A percentile compares a stretch with the other conserved stretches of the same genome.
These are phyloP conservation scores for Aspergillus phoenicis DNA, from an alignment of 2,329 filamentous ascomycete species.

Conservation along the genomic window DNA sequence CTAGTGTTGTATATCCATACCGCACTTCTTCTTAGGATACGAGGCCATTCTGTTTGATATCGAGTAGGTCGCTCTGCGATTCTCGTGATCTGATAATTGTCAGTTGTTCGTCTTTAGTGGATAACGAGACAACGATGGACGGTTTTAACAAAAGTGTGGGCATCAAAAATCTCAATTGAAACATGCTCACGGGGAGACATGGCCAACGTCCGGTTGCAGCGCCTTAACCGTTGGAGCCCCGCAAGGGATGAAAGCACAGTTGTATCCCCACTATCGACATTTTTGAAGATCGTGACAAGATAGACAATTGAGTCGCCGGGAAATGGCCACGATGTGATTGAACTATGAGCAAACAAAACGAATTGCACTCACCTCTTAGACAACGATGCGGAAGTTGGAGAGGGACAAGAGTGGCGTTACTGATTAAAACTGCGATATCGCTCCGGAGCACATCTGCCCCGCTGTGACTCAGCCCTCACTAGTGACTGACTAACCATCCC, in stretches of 20 bases:
- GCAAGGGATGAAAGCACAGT: not conserved
- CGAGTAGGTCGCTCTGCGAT: slow-evolving; percentile 1
- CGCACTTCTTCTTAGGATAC: slow-evolving; percentile 45
- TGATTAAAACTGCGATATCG: slow-evolving; percentile 36
- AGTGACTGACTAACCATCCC: not conserved
- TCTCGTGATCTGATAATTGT: slow-evolving; percentile 9
- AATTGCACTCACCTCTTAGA: slow-evolving; percentile 26
- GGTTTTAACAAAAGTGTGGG: no score
- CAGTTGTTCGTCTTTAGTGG: not conserved
- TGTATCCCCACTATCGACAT: not conserved
- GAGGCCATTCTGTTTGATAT: slow-evolving; percentile 31
- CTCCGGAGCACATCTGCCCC: slow-evolving; percentile 24
- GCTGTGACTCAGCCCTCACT: slow-evolving; percentile 29
- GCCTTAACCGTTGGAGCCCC: not conserved
- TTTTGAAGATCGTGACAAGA: not conserved
- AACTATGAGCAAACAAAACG: not conserved
- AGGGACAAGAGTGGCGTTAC: slow-evolving; percentile 25
- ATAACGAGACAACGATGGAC: not conserved
- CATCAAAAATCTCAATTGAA: no score
- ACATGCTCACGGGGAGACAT: not conserved
- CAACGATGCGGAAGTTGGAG: slow-evolving; percentile 18
- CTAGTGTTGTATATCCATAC: slow-evolving; percentile 27
- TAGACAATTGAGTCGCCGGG: not conserved
- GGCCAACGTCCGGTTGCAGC: not conserved
- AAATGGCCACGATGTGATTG: not conserved